Evolutionary conservation across 805 yeast species (phyloP).

Genomic region (Cyberlindnera misumaiensis): DNA sequence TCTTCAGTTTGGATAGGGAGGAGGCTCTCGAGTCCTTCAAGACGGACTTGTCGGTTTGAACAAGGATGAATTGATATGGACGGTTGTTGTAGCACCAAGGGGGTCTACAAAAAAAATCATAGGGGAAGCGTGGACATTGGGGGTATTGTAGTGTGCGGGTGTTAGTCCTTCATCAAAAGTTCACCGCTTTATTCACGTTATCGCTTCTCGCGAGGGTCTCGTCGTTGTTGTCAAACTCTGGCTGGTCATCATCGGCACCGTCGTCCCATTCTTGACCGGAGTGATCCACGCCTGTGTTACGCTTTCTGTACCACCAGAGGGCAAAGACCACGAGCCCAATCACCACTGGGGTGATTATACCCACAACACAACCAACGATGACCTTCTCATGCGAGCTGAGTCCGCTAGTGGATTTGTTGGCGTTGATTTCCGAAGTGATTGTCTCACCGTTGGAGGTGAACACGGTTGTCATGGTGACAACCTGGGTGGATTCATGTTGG

Average conservation of each 20-base stretch:
- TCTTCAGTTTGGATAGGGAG: slow-evolving; percentile 13
- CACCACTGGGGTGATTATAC: slow-evolving; percentile 59
- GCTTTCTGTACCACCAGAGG: slow-evolving; percentile 16
- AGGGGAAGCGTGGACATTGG: no score
- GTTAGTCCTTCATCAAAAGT: slow-evolving; percentile 11
- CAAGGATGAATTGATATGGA: no score
- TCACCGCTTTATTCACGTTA: slow-evolving; percentile 18
- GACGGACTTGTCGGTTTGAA: neutral
- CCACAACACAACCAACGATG: slow-evolving; percentile 64
- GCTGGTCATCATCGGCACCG: slow-evolving; percentile 11
- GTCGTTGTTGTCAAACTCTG: slow-evolving; percentile 4
- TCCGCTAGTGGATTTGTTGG: slow-evolving; percentile 28
- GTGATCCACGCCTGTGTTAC: slow-evolving; percentile 13
- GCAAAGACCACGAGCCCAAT: slow-evolving; percentile 11
- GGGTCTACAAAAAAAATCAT: no score
- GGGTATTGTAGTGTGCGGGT: neutral
- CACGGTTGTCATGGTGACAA: slow-evolving; percentile 13
- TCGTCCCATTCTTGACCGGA: slow-evolving; percentile 23
- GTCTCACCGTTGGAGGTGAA: slow-evolving; percentile 13
- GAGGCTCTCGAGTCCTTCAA: slow-evolving; percentile 1
- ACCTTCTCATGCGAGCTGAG: slow-evolving; percentile 44
- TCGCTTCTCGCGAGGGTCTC: neutral
- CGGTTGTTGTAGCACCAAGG: no score
- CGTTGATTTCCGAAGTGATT: slow-evolving; percentile 7
- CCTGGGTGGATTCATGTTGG: slow-evolving; percentile 6